Base-by-base conservation (phyloP, 2,329 filamentous ascomycete genomes). In the Fusarium concolor region DNA sequence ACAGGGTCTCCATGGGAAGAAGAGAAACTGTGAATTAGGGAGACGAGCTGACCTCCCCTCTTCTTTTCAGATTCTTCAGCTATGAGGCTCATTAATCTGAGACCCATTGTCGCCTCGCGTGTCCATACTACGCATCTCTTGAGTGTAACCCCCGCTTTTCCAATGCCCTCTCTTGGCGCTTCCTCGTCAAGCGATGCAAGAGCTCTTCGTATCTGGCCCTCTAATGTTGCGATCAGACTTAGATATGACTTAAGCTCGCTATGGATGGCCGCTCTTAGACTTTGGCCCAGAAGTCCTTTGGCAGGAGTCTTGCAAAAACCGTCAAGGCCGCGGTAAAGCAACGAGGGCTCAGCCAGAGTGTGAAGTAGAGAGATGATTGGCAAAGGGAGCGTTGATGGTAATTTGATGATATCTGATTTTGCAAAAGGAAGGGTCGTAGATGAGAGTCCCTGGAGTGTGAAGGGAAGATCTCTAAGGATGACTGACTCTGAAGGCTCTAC, bases 81-180 rank as follows among this genome's bases (percentile, higher is more conserved):
- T 74, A 99, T 97, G 59, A 97, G 79, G 73, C 93, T 96, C 92
- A 99, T 94, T 56, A 99, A 83, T 17, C 96, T 89, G 71, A 99
- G 80, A 1, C 94, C 96, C 90, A 98, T 96, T 2, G 96, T 99
- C 9, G 96, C 93, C 78, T 99, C 96, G 71, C 95, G 89, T 10
- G 94, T 98, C 96, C 96, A 99, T 24, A 99, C 92, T 4, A 99
- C 92, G 73, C 95, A 98, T 76, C 96, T 86, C 78, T 98, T 98
- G 50, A 99, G 82, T 0, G 96, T 99, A 15, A 99, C 95, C 3
- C 94, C 94, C 1, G 92, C 90, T 73, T 94, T 96, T 8, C 93
- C 91, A 53, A 96, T 89, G 3, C 91, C 90, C 43, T 87, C 86
- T 45, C 90, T 85, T 4, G 91, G 88, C 6, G 87, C 87, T 3